Evolutionary conservation across 139 green algal species (phyloP).

Genomic region (Penium margaritaceum): DNA sequence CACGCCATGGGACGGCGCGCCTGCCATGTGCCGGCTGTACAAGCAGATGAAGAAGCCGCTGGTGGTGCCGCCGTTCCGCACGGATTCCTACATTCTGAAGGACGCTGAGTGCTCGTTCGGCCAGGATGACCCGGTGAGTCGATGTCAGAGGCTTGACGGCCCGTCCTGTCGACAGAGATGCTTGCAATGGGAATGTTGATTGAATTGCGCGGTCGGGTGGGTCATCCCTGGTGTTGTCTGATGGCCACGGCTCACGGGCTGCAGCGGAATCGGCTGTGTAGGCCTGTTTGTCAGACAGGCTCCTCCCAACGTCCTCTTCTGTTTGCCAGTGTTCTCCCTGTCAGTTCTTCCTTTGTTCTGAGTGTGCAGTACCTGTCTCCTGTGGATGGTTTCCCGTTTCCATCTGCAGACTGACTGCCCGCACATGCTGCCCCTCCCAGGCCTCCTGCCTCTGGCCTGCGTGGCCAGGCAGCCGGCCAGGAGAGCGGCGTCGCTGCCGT

Average conservation of each 20-base stretch:
- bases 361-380: no score
- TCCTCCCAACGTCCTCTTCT: neutral
- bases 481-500: neutral
- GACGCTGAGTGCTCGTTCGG: slow-evolving; percentile 6
- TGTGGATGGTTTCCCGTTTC: no score
- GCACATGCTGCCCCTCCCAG: slow-evolving; percentile 6
- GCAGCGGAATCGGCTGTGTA: no score
- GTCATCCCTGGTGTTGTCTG: no score
- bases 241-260: no score
- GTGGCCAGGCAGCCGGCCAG: neutral
- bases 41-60: neutral
- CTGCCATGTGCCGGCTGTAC: neutral
- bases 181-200: no score
- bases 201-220: no score
- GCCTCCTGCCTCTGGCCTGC: neutral
- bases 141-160: no score
- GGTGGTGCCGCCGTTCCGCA: neutral
- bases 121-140: neutral
- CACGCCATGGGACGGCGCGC: neutral
- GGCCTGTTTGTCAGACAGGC: neutral
- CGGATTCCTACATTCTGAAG: neutral
- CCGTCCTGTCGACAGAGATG: no score
- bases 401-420: neutral
- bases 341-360: neutral
- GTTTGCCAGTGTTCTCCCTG: neutral